Evolutionary conservation across 1,284 basidiomycete genomes (phyloP), one percentile per base, ranked within the genome.

Genomic region (Microbotryomycetes sp.): DNA sequence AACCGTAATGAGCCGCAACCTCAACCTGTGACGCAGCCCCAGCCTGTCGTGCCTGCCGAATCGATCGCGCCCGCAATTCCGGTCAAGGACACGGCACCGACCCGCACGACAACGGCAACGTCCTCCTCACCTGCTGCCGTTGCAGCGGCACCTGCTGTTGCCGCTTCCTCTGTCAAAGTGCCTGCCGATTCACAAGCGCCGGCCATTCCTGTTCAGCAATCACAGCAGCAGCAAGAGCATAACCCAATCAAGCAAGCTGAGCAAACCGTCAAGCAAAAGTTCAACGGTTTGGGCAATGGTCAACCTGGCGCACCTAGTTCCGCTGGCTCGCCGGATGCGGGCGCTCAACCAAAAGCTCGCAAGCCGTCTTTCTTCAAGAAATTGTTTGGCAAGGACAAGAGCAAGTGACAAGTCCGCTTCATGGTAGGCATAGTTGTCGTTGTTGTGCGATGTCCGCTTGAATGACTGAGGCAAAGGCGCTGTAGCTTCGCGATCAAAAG

Each of bases 291-390:
- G 9, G 35, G 35, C 18, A 41, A 41, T n/a, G 50, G 50, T 29
- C 50, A 52, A 24, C 26, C 26, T 52, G 50, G 29, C n/a, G 46
- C 46, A 11, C 46, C 46, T 18, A 26, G n/a, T 15, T 23, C 46
- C 21, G 13, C 15, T n/a, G 21, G 21, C 4, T 48, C 46, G 46
- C 13, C 46, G 46, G 24, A 41, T 11, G 11, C 9, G 18, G 18
- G 18, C 35, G 35, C 35, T 41, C 35, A 41, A 41, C 35, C 9
- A 18, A 52, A 52, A 29, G 29, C 50, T 18, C 50, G 50, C 50
- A 52, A 52, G 18, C 50, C 50, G 23, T 27, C n/a, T 26, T 52
- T 52, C 26, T 52, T 52, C n/a, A 52, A 52, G 28, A 52, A 29
- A 16, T 29, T 52, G 50, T 52, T 52, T 24, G 50, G 50, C 50